phyloP scores from a whole-genome alignment of 179 eudicot species.

The Silene coronaria region DNA sequence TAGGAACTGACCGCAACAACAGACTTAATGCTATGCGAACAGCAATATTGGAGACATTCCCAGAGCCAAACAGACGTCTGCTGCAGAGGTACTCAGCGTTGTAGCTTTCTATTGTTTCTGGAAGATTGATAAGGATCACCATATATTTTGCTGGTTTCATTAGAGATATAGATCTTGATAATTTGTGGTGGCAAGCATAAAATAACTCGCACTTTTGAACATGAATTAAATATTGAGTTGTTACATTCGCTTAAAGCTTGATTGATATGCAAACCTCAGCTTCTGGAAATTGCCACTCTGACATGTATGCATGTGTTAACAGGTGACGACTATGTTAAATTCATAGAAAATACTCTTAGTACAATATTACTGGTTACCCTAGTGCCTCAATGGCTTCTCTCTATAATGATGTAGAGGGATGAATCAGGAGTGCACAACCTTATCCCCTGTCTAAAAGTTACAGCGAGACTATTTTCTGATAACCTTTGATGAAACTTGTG shows the following conservation, averaged over 20 bases:
- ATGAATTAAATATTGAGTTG: not conserved
- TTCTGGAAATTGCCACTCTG: too few relatives aligned
- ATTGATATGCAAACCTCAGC: too few relatives aligned
- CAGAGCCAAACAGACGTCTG: slow-evolving; percentile 92
- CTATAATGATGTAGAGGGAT: too few relatives aligned
- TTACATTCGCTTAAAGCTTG: not conserved
- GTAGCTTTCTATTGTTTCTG: not conserved
- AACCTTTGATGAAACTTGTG: not conserved
- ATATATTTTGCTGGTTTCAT: not conserved
- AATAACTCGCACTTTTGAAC: too few relatives aligned
- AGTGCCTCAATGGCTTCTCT: too few relatives aligned
- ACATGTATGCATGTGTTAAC: too few relatives aligned
- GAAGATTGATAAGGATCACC: not conserved
- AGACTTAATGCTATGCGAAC: slow-evolving; percentile 71
- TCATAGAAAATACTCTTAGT: too few relatives aligned
- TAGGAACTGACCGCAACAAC: slow-evolving; percentile 79
- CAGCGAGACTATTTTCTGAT: not conserved
- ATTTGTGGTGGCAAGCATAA: too few relatives aligned
- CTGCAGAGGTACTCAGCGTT: slow-evolving; percentile 63
- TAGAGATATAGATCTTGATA: not conserved
- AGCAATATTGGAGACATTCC: slow-evolving; percentile 90
- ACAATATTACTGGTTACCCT: too few relatives aligned
- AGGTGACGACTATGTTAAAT: too few relatives aligned
- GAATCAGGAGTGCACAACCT: too few relatives aligned
- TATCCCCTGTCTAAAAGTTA: not conserved